Conservation (phyloP, 345 rosid genomes). For the Salix purpurea region DNA sequence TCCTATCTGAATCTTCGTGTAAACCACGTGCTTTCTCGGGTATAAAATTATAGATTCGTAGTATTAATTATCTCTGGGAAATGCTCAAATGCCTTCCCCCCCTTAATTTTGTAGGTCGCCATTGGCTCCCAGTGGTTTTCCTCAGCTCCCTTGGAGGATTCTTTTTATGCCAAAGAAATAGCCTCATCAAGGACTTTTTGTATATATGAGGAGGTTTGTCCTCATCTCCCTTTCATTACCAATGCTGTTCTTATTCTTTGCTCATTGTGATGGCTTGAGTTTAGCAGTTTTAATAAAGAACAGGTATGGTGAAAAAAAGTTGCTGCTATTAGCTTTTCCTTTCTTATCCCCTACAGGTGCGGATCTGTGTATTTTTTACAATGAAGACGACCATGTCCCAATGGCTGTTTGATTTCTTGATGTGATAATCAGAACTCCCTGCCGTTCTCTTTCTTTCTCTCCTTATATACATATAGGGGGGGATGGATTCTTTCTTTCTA, state of each 20-base stretch:
- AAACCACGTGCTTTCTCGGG: too few species aligned
- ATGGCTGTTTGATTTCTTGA: neutral
- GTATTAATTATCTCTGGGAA: neutral
- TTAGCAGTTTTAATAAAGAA: too few species aligned
- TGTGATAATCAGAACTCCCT: neutral
- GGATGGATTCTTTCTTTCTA: neutral
- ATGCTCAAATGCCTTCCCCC: neutral
- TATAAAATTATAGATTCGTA: too few species aligned
- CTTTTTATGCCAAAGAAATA: constrained; percentile 46
- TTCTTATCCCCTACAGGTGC: too few species aligned
- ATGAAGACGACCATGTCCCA: too few species aligned
- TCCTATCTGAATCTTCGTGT: too few species aligned
- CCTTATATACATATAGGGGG: too few species aligned
- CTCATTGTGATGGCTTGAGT: neutral
- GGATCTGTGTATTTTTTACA: too few species aligned
- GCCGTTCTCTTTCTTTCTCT: neutral
- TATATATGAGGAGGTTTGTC: constrained; percentile 69
- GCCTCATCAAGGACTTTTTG: constrained; percentile 81
- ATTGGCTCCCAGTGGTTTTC: constrained; percentile 87
- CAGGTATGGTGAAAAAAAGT: too few species aligned
- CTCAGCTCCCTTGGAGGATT: constrained; percentile 38
- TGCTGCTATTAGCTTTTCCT: too few species aligned
- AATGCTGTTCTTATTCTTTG: neutral
- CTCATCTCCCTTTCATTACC: constrained; percentile 1
- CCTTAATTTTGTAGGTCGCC: constrained; percentile 46